Evolutionary conservation across 805 yeast species (phyloP), one percentile per base, ranked within the genome.

Genomic region (Clavispora asparagi): DNA sequence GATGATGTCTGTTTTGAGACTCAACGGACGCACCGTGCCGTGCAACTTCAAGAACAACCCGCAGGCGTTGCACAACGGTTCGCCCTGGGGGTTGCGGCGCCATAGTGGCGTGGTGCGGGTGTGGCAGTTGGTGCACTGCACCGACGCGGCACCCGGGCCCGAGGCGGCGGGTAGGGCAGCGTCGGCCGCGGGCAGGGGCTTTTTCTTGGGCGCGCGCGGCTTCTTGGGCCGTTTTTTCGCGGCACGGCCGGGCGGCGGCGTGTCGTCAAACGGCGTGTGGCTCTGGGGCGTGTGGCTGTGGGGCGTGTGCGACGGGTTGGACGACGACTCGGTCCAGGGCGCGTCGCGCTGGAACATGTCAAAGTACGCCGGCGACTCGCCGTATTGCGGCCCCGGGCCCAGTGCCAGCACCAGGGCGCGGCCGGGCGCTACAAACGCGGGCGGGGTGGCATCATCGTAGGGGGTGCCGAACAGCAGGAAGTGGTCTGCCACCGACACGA

Each of bases 81-180:
- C 85, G 1, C 97, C 97, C 48, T 87, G 87, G 0, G 95, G 90
- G 57, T 89, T 88, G 42, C 97, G 75, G 56, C 99, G 74, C 99
- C 99, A 92, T 14, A 92, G 65, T 1, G 99, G 99, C 0, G 99
- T 92, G 14, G 95, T 90, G 52, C 78, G 81, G 0, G 99, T 92
- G 58, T 85, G 83, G 65, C 99, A 92, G 66, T 92, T 92, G 14
- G 92, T 83, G 65, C 98, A 92, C 27, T 68, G 59, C 5, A 62
- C 60, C 31, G 56, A 46, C 25, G 37, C 12, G 17, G 47, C 43
- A 17, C 39, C 42, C 12, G 40, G 12, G 19, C 43, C 32, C 17
- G 39, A 32, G 5, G 25, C 37, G 35, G 41, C 14, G 11, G 48
- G 19, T 2, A 45, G 19, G 13, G 32, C 27, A n/a, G 32, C 17